These are phyloP conservation scores for Boeremia lycopersici DNA, from an alignment of 2,329 filamentous ascomycete genomes.

Conservation along the genomic window DNA sequence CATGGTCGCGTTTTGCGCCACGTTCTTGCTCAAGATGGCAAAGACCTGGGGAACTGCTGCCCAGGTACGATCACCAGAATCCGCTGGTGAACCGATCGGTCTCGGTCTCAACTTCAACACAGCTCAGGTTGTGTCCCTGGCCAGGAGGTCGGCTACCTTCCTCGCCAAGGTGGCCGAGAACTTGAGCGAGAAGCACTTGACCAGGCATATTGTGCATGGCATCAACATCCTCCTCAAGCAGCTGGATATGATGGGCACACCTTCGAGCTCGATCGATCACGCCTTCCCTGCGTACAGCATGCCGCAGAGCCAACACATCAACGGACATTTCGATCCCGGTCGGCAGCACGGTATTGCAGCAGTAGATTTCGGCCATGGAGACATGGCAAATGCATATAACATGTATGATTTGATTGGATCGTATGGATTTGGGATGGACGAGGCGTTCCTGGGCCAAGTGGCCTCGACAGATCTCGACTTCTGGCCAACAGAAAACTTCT, in stretches of 20 bases:
- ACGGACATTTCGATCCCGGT: constrained; percentile 5
- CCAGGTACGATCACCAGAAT: constrained; percentile 33
- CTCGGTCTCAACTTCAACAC: constrained; percentile 42
- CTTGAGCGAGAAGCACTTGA: constrained; percentile 40
- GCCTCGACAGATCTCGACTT: constrained; percentile 38
- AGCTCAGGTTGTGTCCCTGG: constrained; percentile 35
- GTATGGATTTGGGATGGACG: constrained; percentile 43
- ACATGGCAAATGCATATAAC: constrained; percentile 16
- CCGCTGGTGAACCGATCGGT: constrained; percentile 32
- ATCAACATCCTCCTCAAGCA: constrained; percentile 36
- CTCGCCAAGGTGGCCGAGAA: constrained; percentile 33
- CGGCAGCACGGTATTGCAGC: constrained; percentile 7
- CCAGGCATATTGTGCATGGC: constrained; percentile 36
- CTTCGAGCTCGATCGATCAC: constrained; percentile 16
- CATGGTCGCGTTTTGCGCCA: constrained; percentile 60
- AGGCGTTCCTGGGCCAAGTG: constrained; percentile 39
- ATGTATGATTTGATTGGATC: constrained; percentile 38
- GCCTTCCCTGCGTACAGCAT: constrained; percentile 9
- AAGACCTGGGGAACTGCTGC: constrained; percentile 51
- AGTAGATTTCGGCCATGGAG: constrained; percentile 13
- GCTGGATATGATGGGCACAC: constrained; percentile 33
- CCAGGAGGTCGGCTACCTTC: constrained; percentile 34
- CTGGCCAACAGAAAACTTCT: constrained; percentile 37
- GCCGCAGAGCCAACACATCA: constrained; percentile 1
- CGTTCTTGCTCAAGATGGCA: constrained; percentile 58